phyloP scores from a whole-genome alignment of 225 moss, liverwort and hornwort species.

The Anthoceros angustus region DNA sequence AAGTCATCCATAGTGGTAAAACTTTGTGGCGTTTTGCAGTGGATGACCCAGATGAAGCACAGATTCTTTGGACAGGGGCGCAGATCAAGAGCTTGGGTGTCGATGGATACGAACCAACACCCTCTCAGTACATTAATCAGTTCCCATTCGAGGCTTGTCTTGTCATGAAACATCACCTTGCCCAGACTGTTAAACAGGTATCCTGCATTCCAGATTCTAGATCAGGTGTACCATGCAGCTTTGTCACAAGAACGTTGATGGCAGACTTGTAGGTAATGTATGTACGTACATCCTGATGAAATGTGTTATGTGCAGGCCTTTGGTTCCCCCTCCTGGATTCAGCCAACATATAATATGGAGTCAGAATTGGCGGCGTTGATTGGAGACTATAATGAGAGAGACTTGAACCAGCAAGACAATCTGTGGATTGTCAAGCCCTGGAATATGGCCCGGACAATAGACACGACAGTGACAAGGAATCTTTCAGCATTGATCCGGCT shows the following conservation, averaged over 20 bases:
- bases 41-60: constrained; percentile 53
- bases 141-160: constrained; percentile 75
- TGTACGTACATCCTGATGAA: constrained; percentile 8
- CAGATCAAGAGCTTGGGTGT: constrained; percentile 72
- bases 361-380: constrained; percentile 47
- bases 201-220: not conserved
- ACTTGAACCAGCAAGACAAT: constrained; percentile 41
- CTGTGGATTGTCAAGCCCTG: constrained; percentile 98
- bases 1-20: not conserved
- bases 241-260: not conserved
- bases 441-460: constrained; percentile 99
- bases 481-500: constrained; percentile 72
- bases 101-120: constrained; percentile 31
- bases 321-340: constrained; percentile 60
- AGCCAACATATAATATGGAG: constrained; percentile 86
- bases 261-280: not conserved
- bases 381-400: constrained; percentile 63
- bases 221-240: not conserved
- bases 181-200: constrained; percentile 84
- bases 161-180: constrained; percentile 96
- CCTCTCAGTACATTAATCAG: constrained; percentile 78
- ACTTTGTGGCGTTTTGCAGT: constrained; percentile 24
- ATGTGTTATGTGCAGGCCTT: constrained; percentile 38
- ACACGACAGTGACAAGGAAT: constrained; percentile 65
- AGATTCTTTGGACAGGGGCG: constrained; percentile 81